phyloP scores from a whole-genome alignment of 23 red algal genomes.

The Cyanidium caldarium region DNA sequence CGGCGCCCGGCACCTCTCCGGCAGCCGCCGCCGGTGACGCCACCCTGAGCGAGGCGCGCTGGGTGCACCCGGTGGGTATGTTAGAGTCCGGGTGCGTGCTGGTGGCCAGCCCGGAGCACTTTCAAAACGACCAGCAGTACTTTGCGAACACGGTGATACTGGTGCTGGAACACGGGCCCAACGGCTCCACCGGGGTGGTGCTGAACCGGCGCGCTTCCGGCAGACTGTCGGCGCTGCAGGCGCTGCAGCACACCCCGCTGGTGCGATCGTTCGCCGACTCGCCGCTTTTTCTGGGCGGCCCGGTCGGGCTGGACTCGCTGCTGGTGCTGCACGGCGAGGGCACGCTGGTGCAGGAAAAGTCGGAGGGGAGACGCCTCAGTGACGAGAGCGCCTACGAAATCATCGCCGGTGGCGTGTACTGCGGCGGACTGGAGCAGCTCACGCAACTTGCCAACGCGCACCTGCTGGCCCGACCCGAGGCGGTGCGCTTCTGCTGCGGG shows the following conservation, averaged over 20 bases:
- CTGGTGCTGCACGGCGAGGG: slow-evolving; percentile 20
- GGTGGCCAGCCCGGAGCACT: slow-evolving; percentile 22
- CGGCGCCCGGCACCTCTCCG: no score
- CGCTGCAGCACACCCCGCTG: not conserved
- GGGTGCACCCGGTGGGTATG: slow-evolving; percentile 18
- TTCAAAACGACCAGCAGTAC: slow-evolving; percentile 25
- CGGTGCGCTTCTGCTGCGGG: slow-evolving; percentile 7
- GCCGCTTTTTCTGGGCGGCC: slow-evolving; percentile 27
- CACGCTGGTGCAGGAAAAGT: not conserved
- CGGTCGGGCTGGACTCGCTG: slow-evolving; percentile 26
- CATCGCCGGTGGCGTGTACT: slow-evolving; percentile 4
- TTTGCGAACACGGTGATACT: slow-evolving; percentile 32
- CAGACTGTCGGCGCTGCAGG: not conserved
- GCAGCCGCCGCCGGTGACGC: no score
- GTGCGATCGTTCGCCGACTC: not conserved
- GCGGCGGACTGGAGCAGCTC: not conserved
- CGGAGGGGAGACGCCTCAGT: no score
- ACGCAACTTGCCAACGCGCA: not conserved
- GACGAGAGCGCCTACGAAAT: not conserved
- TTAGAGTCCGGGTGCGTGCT: slow-evolving; percentile 20
- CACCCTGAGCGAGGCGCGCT: not conserved
- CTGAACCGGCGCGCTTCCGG: slow-evolving; percentile 14
- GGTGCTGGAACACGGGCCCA: slow-evolving; percentile 1
- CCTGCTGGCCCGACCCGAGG: not conserved
- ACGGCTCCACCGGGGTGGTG: slow-evolving; percentile 23